Conservation (phyloP, 768 basidiomycete species). For the Auricularia sp. region DNA sequence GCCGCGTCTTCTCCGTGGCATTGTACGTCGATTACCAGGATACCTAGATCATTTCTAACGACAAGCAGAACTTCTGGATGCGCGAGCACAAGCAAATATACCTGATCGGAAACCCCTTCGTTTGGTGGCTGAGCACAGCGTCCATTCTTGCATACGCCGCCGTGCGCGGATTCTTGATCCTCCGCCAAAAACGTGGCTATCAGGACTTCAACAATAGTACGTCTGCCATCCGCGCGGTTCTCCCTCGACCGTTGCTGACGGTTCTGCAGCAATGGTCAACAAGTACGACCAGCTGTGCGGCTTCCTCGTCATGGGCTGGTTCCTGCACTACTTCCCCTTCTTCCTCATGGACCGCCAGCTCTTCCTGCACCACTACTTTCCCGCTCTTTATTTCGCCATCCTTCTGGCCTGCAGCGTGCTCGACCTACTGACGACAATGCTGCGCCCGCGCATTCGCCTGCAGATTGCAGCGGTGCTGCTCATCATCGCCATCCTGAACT, state of each 20-base stretch:
- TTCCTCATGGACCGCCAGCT: conserved; percentile 95
- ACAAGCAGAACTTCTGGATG: conserved; percentile 87
- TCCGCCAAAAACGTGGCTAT: conserved; percentile 85
- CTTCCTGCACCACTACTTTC: conserved; percentile 97
- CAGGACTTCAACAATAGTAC: conserved; percentile 86
- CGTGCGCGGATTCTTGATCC: conserved; percentile 68
- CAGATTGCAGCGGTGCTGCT: conserved; percentile 72
- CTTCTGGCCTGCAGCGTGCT: conserved; percentile 69
- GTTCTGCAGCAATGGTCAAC: conserved; percentile 62
- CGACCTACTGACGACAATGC: conserved; percentile 70
- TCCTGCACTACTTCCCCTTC: conserved; percentile 91
- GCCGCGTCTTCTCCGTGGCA: conserved; percentile 87
- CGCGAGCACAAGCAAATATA: conserved; percentile 95
- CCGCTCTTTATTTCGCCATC: conserved; percentile 89
- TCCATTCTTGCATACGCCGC: conserved; percentile 57
- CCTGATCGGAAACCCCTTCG: conserved; percentile 84
- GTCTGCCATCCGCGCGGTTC: conserved; percentile 17
- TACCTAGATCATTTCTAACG: conserved; percentile 2
- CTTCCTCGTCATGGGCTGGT: conserved; percentile 89
- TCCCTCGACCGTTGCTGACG: neutral
- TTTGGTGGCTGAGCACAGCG: conserved; percentile 81
- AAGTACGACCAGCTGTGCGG: conserved; percentile 88
- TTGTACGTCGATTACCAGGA: conserved; percentile 35
- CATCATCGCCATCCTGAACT: conserved; percentile 69
- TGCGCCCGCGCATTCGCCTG: conserved; percentile 66